Base-by-base conservation (phyloP, 2,329 filamentous ascomycete genomes). In the Diaporthe destruens region DNA sequence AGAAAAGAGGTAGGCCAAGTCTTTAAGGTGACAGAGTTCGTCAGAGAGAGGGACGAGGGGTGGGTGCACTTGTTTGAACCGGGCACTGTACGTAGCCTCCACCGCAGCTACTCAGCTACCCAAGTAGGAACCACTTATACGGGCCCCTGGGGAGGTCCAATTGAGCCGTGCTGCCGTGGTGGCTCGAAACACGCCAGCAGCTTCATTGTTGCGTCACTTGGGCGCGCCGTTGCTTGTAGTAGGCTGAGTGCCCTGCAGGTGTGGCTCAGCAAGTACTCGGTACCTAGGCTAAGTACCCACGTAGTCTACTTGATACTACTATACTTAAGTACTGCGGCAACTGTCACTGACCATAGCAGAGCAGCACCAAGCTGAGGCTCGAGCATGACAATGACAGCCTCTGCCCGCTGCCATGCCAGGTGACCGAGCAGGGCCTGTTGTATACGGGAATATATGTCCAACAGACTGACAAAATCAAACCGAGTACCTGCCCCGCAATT, bases 201-300 rank as follows among this genome's bases (percentile, higher is more conserved):
- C 42, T 51, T 53, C 69, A 65, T 39, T 39, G 54, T 65, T 71
- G 68, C 56, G 56, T 71, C 69, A 71, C 56, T 65, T 44, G 47
- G 25, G 16, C 47, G 36, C n/a, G 47, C 61, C 61, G 61, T 66
- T 66, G 6, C 36, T 5, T 39, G 36, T 39, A 12, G 36, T 39
- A 66, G 61, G 32, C 47, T 66, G 44, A 51, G 29, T 34, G 42
- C 44, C n/a, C 29, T 51, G 61, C 61, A 53, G 47, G 32, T 61
- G 61, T 53, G 61, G 44, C 61, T 66, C 47, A 53, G 36, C 61
- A 65, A 23, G 61, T 65, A 65, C 34, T 36, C 34, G 7, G 34
- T 36, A 36, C 34, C 29, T 5, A 36, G 34, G 34, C 29, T 5
- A 36, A 6, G 34, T 36, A 36, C 34, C 34, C 11, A 36, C 4